Conservation (phyloP, 768 basidiomycete genomes). For the Tubosaeta sp. region DNA sequence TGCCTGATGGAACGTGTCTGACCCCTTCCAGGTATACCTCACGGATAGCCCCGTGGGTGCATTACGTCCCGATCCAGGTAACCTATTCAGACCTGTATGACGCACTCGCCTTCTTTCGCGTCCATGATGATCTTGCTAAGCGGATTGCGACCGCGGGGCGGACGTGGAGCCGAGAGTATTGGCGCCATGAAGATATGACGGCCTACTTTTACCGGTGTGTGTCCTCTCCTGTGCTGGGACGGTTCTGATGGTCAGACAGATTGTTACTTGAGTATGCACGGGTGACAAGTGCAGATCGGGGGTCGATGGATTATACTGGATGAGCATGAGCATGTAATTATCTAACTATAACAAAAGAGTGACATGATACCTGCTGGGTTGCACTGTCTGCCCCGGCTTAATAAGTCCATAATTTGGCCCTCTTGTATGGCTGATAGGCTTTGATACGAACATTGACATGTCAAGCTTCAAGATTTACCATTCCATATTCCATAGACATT, state of each 20-base stretch:
- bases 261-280: slow-evolving; percentile 53
- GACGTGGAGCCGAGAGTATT: slow-evolving; percentile 53
- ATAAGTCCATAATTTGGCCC: too few species aligned
- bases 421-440: too few species aligned
- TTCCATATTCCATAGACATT: too few species aligned
- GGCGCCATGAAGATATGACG: slow-evolving; percentile 57
- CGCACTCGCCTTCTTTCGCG: slow-evolving; percentile 72
- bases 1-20: not conserved
- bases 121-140: slow-evolving; percentile 55
- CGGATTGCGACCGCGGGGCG: slow-evolving; percentile 55
- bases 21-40: slow-evolving; percentile 23
- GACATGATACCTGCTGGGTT: too few species aligned
- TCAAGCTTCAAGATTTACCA: too few species aligned
- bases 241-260: slow-evolving; percentile 23
- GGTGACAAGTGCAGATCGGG: slow-evolving; percentile 44
- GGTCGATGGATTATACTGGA: slow-evolving; percentile 35
- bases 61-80: slow-evolving; percentile 67
- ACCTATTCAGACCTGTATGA: slow-evolving; percentile 68
- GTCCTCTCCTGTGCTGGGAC: too few species aligned
- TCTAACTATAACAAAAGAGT: not conserved
- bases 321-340: not conserved
- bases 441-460: too few species aligned
- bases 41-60: slow-evolving; percentile 63
- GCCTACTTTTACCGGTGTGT: slow-evolving; percentile 56
- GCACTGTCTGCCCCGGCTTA: too few species aligned